phyloP scores from a whole-genome alignment of 257 asterid species.

The Cynanchum wilfordii region DNA sequence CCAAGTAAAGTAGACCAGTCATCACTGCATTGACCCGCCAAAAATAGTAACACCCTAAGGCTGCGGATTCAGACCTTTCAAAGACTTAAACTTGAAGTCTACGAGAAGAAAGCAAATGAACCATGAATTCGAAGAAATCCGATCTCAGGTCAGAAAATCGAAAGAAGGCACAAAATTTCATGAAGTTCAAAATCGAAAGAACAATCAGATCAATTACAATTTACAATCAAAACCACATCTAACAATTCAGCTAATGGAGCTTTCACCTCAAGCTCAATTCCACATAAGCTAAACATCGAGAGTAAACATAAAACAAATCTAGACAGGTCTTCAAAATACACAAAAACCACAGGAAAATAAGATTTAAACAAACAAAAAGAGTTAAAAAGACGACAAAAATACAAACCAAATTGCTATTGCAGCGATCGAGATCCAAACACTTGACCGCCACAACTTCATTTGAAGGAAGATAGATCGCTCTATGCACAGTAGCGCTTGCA shows the following conservation, averaged over 20 bases:
- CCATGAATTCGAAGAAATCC: neutral
- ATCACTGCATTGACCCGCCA: neutral
- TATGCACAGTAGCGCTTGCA: slow-evolving; percentile 87
- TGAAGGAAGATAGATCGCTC: slow-evolving; percentile 82
- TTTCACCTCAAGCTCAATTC: neutral
- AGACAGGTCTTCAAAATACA: neutral
- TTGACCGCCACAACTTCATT: slow-evolving; percentile 90
- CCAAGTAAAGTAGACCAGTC: neutral
- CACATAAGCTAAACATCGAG: neutral
- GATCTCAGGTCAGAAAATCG: neutral
- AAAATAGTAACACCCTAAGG: neutral
- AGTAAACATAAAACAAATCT: neutral
- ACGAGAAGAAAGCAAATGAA: neutral
- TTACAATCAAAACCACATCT: neutral
- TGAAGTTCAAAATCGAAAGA: neutral
- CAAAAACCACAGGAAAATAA: neutral
- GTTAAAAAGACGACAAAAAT: neutral
- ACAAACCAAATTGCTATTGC: slow-evolving; percentile 94
- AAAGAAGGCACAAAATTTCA: neutral
- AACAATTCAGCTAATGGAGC: slow-evolving; percentile 3
- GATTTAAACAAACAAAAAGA: neutral
- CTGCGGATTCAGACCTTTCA: neutral
- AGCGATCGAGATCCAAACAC: slow-evolving; percentile 99
- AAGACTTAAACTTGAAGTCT: neutral
- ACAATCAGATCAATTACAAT: neutral